Evolutionary conservation across 2,329 filamentous ascomycete genomes (phyloP).

Genomic region (Albophoma yamanashiensis): DNA sequence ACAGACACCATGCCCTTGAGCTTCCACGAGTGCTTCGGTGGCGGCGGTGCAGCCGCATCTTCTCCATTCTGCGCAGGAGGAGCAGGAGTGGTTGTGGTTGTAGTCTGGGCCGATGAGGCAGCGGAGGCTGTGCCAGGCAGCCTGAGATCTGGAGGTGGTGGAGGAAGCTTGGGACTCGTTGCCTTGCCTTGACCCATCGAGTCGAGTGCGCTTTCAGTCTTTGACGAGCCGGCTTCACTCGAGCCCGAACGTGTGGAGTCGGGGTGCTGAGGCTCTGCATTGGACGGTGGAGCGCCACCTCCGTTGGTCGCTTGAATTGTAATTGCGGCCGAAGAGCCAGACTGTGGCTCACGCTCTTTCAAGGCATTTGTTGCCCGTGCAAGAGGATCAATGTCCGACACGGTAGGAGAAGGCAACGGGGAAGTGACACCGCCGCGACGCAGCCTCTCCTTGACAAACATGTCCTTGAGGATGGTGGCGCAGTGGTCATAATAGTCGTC

Average conservation of each 20-base stretch:
- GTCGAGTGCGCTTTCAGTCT: constrained; percentile 17
- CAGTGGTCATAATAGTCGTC: constrained; percentile 96
- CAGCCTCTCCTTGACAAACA: constrained; percentile 74
- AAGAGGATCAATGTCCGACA: constrained; percentile 32
- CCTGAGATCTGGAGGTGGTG: constrained; percentile 18
- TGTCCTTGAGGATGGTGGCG: constrained; percentile 73
- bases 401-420: constrained; percentile 37
- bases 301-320: constrained; percentile 17
- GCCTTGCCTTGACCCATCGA: constrained; percentile 24
- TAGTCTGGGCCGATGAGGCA: constrained; percentile 24
- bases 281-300: constrained; percentile 5
- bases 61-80: constrained; percentile 15
- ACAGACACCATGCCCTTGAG: constrained; percentile 96
- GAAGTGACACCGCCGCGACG: constrained; percentile 50
- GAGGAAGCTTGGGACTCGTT: constrained; percentile 23
- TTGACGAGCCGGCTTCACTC: constrained; percentile 19
- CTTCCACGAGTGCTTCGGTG: constrained; percentile 91
- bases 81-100: constrained; percentile 13
- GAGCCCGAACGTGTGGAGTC: constrained; percentile 12
- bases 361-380: constrained; percentile 17
- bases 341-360: constrained; percentile 28
- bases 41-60: constrained; percentile 48
- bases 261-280: constrained; percentile 13
- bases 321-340: constrained; percentile 6
- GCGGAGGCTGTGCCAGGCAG: constrained; percentile 20